Base-by-base conservation (phyloP, 345 rosid species). In the Camelina sativa region DNA sequence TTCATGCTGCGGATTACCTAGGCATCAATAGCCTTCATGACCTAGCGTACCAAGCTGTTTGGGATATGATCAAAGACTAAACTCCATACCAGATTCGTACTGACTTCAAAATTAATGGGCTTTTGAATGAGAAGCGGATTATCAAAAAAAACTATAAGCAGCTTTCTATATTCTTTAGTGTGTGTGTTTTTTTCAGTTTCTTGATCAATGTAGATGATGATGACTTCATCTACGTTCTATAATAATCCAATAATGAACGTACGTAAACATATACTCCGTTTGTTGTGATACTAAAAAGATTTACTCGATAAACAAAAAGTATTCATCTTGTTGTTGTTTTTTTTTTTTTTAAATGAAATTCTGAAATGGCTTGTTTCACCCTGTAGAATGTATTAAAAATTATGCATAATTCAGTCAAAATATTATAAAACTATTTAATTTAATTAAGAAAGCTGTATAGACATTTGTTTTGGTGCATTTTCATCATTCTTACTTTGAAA, bases 51-150 rank as follows among this genome's bases (percentile, higher is more conserved):
- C 46, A 10, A 59, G 17, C 63, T 10, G 25, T 5, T 0, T n/a
- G n/a, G 38, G 44, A 59, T 59, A 59, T 16, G 25, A 10, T 35
- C 25, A 6, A 17, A 10, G 41, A 6, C 6, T 17, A 58, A 9
- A 34, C 15, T 58, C 22, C 22, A 2, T 3, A 4, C 2, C 40
- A 57, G 62, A 57, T 57, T 57, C 62, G 22, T 11, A 1, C 5
- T 3, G 1, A 15, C 11, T 57, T 57, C 4, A 57, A 57, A 0
- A 10, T 30, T 11, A 11, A 5, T 35, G 46, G 44, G 63, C 44
- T 59, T 35, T 59, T 38, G n/a, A 34, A 28, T 55, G 61, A 55
- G 37, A 34, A 34, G 59, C 35, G 35, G 16, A 23, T 52, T 23
- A 11, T 12, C 34, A 23, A 53, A 5, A 46, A 3, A 34, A 7